These are phyloP conservation scores for Puccinia triticina DNA, from an alignment of 1,284 basidiomycete species.

Conservation along the genomic window DNA sequence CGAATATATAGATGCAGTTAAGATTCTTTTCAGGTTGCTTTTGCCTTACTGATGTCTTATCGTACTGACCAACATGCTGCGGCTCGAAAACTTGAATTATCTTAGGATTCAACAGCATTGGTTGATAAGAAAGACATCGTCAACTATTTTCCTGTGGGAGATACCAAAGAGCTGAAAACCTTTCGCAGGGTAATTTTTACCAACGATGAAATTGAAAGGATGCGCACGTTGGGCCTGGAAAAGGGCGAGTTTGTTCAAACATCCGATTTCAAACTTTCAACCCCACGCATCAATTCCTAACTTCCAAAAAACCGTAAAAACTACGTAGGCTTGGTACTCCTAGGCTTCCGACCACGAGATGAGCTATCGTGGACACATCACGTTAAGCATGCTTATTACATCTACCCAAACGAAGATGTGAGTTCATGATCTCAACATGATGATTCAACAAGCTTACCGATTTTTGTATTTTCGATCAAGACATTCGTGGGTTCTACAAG, in stretches of 20 bases:
- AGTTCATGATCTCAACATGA: neutral
- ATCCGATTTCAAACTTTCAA: neutral
- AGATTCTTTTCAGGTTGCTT: neutral
- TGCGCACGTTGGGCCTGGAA: conserved; percentile 26
- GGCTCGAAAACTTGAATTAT: neutral
- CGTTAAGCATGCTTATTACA: conserved; percentile 84
- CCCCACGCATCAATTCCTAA: neutral
- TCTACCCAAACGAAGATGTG: conserved; percentile 73
- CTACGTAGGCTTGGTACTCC: conserved; percentile 72
- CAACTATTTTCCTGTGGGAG: conserved; percentile 40
- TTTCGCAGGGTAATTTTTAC: conserved; percentile 31
- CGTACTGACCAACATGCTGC: neutral
- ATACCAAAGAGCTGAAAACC: conserved; percentile 20
- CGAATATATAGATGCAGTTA: conserved; percentile 35
- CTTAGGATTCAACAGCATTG: conserved; percentile 40
- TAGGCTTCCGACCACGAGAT: conserved; percentile 78
- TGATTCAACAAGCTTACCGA: neutral
- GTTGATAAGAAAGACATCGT: conserved; percentile 19
- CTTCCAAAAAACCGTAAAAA: neutral
- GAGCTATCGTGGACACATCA: conserved; percentile 79
- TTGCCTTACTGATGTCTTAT: neutral
- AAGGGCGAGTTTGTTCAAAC: neutral
- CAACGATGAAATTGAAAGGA: conserved; percentile 20
- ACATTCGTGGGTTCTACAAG: conserved; percentile 73
- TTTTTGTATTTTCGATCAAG: conserved; percentile 61